A percentile compares a stretch with the other conserved stretches of the same genome.
These are phyloP conservation scores for Salix exigua DNA, from an alignment of 345 rosid species.

Conservation along the genomic window DNA sequence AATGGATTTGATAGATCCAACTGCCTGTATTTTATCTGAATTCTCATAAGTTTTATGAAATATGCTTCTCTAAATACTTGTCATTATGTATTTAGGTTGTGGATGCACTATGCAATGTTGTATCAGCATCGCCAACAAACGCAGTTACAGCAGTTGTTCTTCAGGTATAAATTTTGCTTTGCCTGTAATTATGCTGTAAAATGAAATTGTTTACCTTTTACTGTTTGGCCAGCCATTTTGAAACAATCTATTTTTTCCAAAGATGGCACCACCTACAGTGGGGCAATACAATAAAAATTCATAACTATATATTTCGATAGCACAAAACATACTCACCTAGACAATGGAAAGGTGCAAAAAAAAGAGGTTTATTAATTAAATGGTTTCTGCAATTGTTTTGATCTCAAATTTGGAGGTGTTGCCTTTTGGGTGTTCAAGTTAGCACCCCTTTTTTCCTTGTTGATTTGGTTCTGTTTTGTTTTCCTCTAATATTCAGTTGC, in stretches of 20 bases:
- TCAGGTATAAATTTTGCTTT: slow-evolving; percentile 65
- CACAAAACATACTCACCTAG: background rate
- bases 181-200: slow-evolving; percentile 7
- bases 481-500: background rate
- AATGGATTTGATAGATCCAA: background rate
- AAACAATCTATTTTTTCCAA: slow-evolving; percentile 1
- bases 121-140: slow-evolving; percentile 79
- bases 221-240: slow-evolving; percentile 9
- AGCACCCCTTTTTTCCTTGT: slow-evolving; percentile 9
- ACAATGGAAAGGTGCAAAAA: background rate
- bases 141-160: slow-evolving; percentile 94
- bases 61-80: slow-evolving; percentile 9
- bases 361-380: background rate
- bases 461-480: background rate
- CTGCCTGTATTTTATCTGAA: background rate
- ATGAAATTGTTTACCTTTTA: slow-evolving; percentile 2
- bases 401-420: slow-evolving; percentile 11
- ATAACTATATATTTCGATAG: background rate
- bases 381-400: slow-evolving; percentile 5
- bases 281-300: background rate
- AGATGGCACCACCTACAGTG: slow-evolving; percentile 6
- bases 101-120: slow-evolving; percentile 93
- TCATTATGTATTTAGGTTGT: slow-evolving; percentile 56
- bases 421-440: slow-evolving; percentile 1
- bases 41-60: background rate